Conservation (phyloP, 768 basidiomycete genomes). For the Kwoniella dejecticola region DNA sequence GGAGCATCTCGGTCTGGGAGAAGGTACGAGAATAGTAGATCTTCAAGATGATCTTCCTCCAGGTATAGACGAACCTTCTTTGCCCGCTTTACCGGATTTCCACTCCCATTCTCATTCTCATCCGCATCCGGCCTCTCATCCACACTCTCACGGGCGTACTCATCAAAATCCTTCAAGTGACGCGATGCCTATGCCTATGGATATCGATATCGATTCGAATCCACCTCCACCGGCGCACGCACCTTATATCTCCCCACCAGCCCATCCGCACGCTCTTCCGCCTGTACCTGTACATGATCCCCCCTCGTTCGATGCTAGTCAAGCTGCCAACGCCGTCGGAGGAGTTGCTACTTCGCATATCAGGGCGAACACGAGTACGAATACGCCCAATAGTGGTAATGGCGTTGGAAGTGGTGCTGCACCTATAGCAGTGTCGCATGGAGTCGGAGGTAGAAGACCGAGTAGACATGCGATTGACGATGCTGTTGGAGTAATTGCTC, state of each 20-base stretch:
- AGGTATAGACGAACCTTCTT: conserved; percentile 54
- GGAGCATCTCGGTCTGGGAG: conserved; percentile 52
- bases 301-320: conserved; percentile 20
- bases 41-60: conserved; percentile 55
- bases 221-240: conserved; percentile 6
- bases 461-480: conserved; percentile 21
- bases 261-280: conserved; percentile 1
- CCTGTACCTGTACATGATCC: conserved; percentile 16
- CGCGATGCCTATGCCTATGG: too few relatives aligned
- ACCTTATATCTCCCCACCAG: conserved; percentile 1
- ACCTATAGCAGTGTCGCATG: background rate
- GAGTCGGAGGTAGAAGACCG: conserved; percentile 13
- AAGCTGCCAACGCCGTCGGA: conserved; percentile 20
- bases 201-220: background rate
- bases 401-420: background rate
- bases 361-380: background rate
- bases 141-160: too few relatives aligned
- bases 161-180: too few relatives aligned
- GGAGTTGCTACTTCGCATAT: conserved; percentile 20
- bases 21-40: conserved; percentile 53
- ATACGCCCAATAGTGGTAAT: background rate
- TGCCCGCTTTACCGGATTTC: conserved; percentile 51
- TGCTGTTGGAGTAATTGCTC: conserved; percentile 4
- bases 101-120: conserved; percentile 6
- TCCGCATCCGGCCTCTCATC: background rate